These are phyloP conservation scores for Podaxis rugospora DNA, from an alignment of 768 basidiomycete species.

Conservation along the genomic window DNA sequence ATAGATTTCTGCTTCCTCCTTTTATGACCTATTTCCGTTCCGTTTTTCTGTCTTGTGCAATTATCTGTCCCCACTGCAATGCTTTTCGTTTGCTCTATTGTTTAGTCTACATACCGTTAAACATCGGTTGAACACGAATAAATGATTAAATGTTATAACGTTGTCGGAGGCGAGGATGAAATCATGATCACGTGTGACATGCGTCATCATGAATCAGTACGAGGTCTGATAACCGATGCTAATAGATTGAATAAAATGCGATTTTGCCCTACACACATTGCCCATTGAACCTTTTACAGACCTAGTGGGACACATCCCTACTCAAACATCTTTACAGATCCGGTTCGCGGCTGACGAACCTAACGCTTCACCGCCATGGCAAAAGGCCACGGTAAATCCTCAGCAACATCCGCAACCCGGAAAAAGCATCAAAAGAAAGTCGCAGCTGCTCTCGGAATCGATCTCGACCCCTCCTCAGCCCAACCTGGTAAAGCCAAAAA, in stretches of 20 bases:
- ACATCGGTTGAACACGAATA: background rate
- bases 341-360: background rate
- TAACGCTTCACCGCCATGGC: background rate
- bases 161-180: background rate
- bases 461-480: slow-evolving; percentile 21
- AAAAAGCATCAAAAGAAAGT: slow-evolving; percentile 93
- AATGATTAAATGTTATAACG: background rate
- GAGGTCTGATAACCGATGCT: background rate
- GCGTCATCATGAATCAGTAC: slow-evolving; percentile 4
- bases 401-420: slow-evolving; percentile 79
- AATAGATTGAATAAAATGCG: background rate
- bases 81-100: background rate
- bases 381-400: slow-evolving; percentile 50
- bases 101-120: background rate
- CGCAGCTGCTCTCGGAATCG: slow-evolving; percentile 40
- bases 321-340: background rate
- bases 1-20: background rate
- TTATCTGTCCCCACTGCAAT: slow-evolving; percentile 3
- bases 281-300: background rate
- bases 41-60: slow-evolving; percentile 1
- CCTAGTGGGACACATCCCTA: background rate
- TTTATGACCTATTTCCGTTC: background rate
- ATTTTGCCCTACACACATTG: background rate
- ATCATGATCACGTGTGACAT: background rate
- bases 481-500: slow-evolving; percentile 10